phyloP scores from a whole-genome alignment of 75 land plant genomes.

The Sequoia sempervirens region DNA sequence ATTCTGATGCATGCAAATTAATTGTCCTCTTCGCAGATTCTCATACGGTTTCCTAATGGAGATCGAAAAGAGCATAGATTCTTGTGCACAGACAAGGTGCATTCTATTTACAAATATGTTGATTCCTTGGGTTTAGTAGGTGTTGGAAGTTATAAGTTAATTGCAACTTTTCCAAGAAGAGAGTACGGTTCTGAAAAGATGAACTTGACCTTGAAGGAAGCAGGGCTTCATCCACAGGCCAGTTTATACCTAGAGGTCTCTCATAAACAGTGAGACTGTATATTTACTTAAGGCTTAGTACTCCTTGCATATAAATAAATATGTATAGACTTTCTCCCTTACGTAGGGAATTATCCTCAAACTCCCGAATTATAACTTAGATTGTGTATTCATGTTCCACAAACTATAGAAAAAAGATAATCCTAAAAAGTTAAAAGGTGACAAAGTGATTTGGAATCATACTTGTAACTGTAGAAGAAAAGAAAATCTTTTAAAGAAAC shows the following conservation, averaged over 20 bases:
- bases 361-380: neutral
- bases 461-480: neutral
- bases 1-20: conserved; percentile 3
- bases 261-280: conserved; percentile 20
- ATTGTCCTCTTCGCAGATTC: conserved; percentile 36
- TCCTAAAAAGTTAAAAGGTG: neutral
- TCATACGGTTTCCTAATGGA: conserved; percentile 79
- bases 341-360: neutral
- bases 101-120: conserved; percentile 50
- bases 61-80: conserved; percentile 69
- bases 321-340: neutral
- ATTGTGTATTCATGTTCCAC: neutral
- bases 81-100: conserved; percentile 35
- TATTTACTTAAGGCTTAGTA: neutral
- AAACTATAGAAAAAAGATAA: neutral
- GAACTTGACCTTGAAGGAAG: conserved; percentile 56
- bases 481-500: neutral
- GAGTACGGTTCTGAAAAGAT: conserved; percentile 68
- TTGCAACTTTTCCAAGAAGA: conserved; percentile 67
- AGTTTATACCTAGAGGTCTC: conserved; percentile 58
- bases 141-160: conserved; percentile 42
- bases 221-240: conserved; percentile 71
- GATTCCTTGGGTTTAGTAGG: conserved; percentile 57
- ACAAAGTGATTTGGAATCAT: neutral
- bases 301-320: neutral